Conservation (phyloP, 306 rosid species). For the Cicer chorassanicum region DNA sequence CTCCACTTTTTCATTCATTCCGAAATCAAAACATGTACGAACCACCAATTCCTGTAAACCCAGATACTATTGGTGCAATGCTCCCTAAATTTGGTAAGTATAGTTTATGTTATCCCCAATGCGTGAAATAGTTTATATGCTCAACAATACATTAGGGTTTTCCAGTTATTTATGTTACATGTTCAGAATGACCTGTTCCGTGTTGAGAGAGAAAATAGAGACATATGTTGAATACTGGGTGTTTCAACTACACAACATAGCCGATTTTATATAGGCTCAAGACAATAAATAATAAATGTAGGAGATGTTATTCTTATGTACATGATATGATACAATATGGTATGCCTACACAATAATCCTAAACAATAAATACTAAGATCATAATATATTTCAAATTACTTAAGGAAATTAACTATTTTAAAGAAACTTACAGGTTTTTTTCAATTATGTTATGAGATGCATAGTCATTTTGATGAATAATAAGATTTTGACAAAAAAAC, state of each 20-base stretch:
- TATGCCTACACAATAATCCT: neutral
- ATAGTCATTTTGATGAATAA: neutral
- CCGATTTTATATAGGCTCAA: neutral
- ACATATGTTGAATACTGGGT: neutral
- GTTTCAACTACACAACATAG: neutral
- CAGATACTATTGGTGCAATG: conserved; percentile 88
- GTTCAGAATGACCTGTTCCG: conserved; percentile 14
- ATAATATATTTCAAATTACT: neutral
- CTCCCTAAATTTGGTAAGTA: conserved; percentile 86
- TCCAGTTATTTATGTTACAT: conserved; percentile 15
- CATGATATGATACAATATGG: neutral
- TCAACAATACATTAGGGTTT: neutral
- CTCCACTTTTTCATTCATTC: conserved; percentile 78
- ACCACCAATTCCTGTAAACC: conserved; percentile 74
- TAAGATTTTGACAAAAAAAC: neutral
- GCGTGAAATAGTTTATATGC: conserved; percentile 10
- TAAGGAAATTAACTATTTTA: conserved; percentile 23
- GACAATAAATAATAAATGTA: neutral
- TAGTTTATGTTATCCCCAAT: conserved; percentile 6
- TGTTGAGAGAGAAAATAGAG: neutral
- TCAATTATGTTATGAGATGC: neutral
- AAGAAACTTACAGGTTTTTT: conserved; percentile 23
- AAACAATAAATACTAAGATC: neutral
- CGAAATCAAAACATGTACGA: conserved; percentile 87
- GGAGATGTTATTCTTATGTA: neutral